Base-by-base conservation (phyloP, 1,284 basidiomycete species). In the Leucoagaricus sp. region DNA sequence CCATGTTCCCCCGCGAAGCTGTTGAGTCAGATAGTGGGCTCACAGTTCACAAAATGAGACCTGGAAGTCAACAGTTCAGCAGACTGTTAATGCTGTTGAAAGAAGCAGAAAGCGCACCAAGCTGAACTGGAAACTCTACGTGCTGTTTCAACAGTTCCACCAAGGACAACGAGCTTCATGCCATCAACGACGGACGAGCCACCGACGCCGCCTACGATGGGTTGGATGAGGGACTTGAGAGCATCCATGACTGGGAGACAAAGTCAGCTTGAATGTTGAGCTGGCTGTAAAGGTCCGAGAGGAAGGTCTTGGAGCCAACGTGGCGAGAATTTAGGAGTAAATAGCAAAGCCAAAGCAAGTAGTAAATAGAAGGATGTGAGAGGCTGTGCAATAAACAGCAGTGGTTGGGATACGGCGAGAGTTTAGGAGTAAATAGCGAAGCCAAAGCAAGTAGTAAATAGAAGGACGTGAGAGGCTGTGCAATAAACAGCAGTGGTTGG, bases 161-260 rank as follows among this genome's bases (percentile, higher is more conserved):
- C 89, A 53, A 92, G 79, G 50, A 92, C 87, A 71, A 92, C 89
- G 66, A 92, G 87, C 74, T 92, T 92, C 77, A 91, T 85, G 62
- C 89, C 90, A 67, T 91, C 89, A 72, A 91, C 81, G 76, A 91
- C 82, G 55, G 86, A 87, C 42, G 85, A 88, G 62, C 85, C 81
- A 60, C 84, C 86, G 67, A 78, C 84, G 69, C 83, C 84, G 71
- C 85, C 86, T 63, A 90, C 84, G 67, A 91, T 84, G 61, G 89
- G 89, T 68, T 89, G 86, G 55, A 91, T 83, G 69, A 92, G 84
- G 54, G 87, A 90, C 76, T 86, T 90, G 74, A 91, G 76, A 60
- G 82, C 85, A 76, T 91, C 89, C 89, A 91, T 91, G 68, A 68
- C 19, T 29, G n/a, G 38, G 29, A n/a, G 40, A 45, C 10, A 38